Evolutionary conservation across 2,329 filamentous ascomycete genomes (phyloP), one percentile per base, ranked within the genome.

Genomic region (Xylaria polymorpha): DNA sequence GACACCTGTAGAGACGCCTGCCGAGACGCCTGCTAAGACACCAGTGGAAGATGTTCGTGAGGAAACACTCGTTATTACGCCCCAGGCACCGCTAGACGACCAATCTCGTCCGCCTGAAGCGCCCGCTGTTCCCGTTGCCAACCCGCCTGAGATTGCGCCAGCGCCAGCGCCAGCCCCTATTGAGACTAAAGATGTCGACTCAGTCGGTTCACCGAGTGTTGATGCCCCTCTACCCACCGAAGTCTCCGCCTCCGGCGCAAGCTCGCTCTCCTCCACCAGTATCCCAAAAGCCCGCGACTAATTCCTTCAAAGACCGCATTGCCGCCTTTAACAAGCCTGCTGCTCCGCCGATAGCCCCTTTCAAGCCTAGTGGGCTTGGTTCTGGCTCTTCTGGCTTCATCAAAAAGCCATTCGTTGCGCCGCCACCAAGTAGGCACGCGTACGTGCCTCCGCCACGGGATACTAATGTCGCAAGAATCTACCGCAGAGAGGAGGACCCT

Each of bases 381-480:
- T 83, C 86, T 37, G 86, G 88, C 67, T 84, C 87, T 57, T 86
- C 86, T 71, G 86, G 86, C 62, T 98, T 98, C 77, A 90, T 99
- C 81, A 98, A 95, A 86, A 98, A 98, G 81, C 94, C 95, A 0
- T 99, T 98, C 76, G 94, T 99, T 66, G 93, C 96, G 3, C 94
- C 96, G 61, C 96, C 96, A 20, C 96, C 96, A 0, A 97, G 94
- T 80, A 92, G 94, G 74, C 92, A 98, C 83, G 92, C 95, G 29
- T 99, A 93, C 77, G 87, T 99, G 10, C 93, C 96, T 29, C 90
- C 92, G 4, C 85, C 87, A 37, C 88, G 90, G 25, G 92, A 96
- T 71, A 82, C 87, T 18, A 90, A 91, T 0, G 87, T 91, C 5
- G 86, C 91, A 57, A 97, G 91, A 82, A 80, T 94, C 25, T 97